Conservation (phyloP, 2,329 filamentous ascomycete species). For the Chlorencoelia australis region DNA sequence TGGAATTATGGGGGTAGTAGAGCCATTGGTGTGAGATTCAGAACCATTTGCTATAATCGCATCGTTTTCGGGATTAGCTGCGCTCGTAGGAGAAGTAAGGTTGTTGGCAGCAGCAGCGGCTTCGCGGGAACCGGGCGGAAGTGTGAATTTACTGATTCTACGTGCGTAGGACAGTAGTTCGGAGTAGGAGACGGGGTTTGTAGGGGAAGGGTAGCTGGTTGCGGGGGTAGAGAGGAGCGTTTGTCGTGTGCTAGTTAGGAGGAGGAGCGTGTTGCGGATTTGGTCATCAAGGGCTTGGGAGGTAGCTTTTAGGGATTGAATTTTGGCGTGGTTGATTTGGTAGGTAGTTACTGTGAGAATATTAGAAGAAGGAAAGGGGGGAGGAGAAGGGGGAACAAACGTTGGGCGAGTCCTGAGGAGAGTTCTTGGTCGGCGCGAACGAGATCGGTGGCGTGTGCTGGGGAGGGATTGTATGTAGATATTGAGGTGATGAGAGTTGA, state of each 20-base stretch:
- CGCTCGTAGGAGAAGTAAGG: too few relatives aligned
- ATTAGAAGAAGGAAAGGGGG: not conserved
- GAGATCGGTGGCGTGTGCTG: slow-evolving; percentile 56
- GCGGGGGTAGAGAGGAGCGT: slow-evolving; percentile 57
- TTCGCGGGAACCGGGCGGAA: slow-evolving; percentile 38
- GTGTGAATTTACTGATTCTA: slow-evolving; percentile 69
- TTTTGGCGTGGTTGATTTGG: slow-evolving; percentile 62
- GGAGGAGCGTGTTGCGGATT: slow-evolving; percentile 59
- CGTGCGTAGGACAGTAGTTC: slow-evolving; percentile 71
- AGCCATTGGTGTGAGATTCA: slow-evolving; percentile 22
- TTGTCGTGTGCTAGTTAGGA: slow-evolving; percentile 62
- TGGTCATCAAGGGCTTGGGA: slow-evolving; percentile 58
- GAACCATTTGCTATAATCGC: too few relatives aligned
- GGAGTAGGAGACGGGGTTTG: slow-evolving; percentile 52
- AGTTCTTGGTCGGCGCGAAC: slow-evolving; percentile 61
- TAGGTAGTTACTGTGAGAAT: slow-evolving; percentile 53
- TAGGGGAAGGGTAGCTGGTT: slow-evolving; percentile 41
- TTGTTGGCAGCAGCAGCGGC: slow-evolving; percentile 8
- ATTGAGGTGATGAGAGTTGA: slow-evolving; percentile 68
- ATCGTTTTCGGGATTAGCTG: too few relatives aligned
- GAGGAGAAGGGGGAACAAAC: slow-evolving; percentile 32
- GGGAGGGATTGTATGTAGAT: slow-evolving; percentile 69
- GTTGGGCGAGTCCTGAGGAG: slow-evolving; percentile 51
- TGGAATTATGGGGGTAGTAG: slow-evolving; percentile 15
- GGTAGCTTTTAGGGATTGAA: slow-evolving; percentile 57